phyloP scores from a whole-genome alignment of 148 eudicot genomes.

The Vaccinium macrocarpon region DNA sequence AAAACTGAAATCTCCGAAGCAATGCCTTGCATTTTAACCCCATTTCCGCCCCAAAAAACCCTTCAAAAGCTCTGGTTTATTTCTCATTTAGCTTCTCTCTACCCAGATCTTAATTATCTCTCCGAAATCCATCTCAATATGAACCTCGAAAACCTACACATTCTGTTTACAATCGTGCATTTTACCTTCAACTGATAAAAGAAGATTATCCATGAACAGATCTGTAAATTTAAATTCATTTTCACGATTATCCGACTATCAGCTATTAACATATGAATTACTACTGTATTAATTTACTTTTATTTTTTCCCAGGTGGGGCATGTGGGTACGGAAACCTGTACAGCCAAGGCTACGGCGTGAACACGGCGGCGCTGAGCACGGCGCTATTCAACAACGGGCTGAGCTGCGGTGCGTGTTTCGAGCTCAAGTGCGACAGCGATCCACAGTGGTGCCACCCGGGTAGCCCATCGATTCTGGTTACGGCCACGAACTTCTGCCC shows the following conservation, averaged over 20 bases:
- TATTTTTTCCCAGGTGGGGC: slow-evolving; percentile 38
- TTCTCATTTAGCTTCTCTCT: neutral
- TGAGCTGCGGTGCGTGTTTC: slow-evolving; percentile 58
- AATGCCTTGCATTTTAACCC: neutral
- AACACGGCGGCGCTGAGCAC: slow-evolving; percentile 61
- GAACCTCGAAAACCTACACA: neutral
- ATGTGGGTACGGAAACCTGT: slow-evolving; percentile 57
- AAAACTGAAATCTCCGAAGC: neutral
- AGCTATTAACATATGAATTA: neutral
- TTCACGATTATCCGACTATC: neutral
- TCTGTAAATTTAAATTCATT: neutral
- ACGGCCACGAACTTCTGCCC: slow-evolving; percentile 64
- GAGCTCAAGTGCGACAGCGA: slow-evolving; percentile 44
- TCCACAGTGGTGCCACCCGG: slow-evolving; percentile 44
- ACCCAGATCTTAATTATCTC: neutral
- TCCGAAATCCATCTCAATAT: neutral
- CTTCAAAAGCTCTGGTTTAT: neutral
- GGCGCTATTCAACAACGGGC: slow-evolving; percentile 48
- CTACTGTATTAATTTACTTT: neutral
- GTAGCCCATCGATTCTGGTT: slow-evolving; percentile 45
- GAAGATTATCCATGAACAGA: neutral
- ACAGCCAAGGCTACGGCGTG: slow-evolving; percentile 59
- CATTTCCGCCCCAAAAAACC: neutral
- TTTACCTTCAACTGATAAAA: neutral
- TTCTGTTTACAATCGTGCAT: neutral